Evolutionary conservation across 2,329 filamentous ascomycete genomes (phyloP), one percentile per base, ranked within the genome.

Genomic region (Penicillium sp.): DNA sequence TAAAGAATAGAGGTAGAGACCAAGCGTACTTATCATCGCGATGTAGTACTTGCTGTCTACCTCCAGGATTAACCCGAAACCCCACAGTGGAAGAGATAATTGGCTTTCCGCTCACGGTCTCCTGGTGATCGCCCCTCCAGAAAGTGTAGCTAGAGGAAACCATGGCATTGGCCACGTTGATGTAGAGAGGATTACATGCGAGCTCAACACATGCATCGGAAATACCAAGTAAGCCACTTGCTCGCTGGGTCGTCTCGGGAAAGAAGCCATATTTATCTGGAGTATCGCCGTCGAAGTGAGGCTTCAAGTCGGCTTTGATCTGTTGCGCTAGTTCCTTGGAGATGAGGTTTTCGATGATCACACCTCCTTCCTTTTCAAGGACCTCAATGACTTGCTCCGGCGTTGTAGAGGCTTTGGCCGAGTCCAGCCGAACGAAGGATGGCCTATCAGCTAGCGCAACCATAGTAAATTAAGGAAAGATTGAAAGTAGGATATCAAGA

Each of bases 181-280:
- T 69, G 29, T 69, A 73, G 5, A 70, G 60, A 3, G 65, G 63
- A 24, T 70, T 76, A 29, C 65, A 66, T 1, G 68, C 66, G 7
- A 73, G 64, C 42, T 76, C 68, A n/a, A 71, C 66, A 23, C 72
- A 75, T 1, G 63, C 68, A 27, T 72, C 67, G 0, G 74, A 76
- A 8, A 68, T 63, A 3, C 61, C 69, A 12, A 77, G 53, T 15
- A 77, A 52, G 2, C 75, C 73, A 1, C 69, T 70, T 0, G 74
- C 74, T 17, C 75, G 64, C 51, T 74, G 69, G 0, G 71, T 75
- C 0, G 72, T 75, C 2, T 54, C 49, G 2, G 73, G 73, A 34
- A 76, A 76, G 62, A 76, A 75, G 6, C 73, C 73, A 17, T 66
- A 69, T 24, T 63, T 59, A 54, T 76, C 73, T 13, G 63, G 61